Conservation (phyloP, 129 eudicot genomes). For the Centella asiatica region DNA sequence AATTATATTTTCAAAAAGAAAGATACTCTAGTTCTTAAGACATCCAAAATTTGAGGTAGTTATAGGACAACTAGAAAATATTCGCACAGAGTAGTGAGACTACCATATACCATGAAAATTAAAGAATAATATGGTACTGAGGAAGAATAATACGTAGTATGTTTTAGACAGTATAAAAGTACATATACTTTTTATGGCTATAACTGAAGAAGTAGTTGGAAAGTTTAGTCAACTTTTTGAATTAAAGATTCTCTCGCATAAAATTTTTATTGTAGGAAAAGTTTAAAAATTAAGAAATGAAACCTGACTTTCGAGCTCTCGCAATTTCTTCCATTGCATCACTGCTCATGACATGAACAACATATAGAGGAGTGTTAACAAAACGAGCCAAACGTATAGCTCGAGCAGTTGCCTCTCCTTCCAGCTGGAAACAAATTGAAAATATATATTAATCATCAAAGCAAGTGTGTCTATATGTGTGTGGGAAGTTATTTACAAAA, state of each 20-base stretch:
- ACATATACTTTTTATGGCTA: too few relatives aligned
- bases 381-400: constrained; percentile 95
- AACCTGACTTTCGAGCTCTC: constrained; percentile 91
- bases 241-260: too few relatives aligned
- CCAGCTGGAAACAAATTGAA: constrained; percentile 48
- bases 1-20: not conserved
- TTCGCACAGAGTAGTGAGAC: not conserved
- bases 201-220: not conserved
- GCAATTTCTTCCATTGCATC: constrained; percentile 99
- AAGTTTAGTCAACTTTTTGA: not conserved
- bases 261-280: not conserved
- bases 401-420: constrained; percentile 94
- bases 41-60: not conserved
- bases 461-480: not conserved
- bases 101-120: not conserved
- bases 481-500: too few relatives aligned
- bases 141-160: not conserved
- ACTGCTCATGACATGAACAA: constrained; percentile 98
- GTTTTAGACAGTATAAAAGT: not conserved
- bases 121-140: not conserved
- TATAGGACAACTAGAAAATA: not conserved
- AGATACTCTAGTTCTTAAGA: not conserved
- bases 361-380: constrained; percentile 89
- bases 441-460: constrained; percentile 4
- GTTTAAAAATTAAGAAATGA: not conserved